These are phyloP conservation scores for Cyanophora paradoxa DNA, from an alignment of 78 protist species.

Conservation along the genomic window DNA sequence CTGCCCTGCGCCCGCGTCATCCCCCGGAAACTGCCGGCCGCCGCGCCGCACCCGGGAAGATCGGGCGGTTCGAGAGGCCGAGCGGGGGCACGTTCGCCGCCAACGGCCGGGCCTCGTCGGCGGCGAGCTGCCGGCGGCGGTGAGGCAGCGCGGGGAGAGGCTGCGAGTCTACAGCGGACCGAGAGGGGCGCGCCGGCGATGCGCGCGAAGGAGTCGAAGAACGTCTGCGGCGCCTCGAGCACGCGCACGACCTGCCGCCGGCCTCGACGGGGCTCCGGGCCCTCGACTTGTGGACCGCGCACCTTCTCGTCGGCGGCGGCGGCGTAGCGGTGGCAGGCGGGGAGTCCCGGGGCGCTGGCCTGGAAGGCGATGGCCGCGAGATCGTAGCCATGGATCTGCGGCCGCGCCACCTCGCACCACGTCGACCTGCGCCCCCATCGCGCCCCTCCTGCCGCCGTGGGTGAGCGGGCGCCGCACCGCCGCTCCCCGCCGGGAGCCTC, in stretches of 20 bases:
- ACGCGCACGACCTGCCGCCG: no score
- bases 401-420: conserved; percentile 35
- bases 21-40: no score
- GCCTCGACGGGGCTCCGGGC: no score
- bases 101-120: neutral
- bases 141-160: no score
- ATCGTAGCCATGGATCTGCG: conserved; percentile 30
- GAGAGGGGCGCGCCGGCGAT: neutral
- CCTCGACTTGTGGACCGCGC: no score
- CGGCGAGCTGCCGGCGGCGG: neutral
- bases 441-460: no score
- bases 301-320: conserved; percentile 34
- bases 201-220: neutral
- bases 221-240: neutral
- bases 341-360: neutral
- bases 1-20: neutral
- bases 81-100: conserved; percentile 27
- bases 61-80: conserved; percentile 21
- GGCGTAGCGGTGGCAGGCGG: no score
- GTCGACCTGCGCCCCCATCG: no score
- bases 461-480: no score
- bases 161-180: no score
- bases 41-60: neutral
- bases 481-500: neutral
- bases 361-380: neutral